Evolutionary conservation across 2,329 filamentous ascomycete species (phyloP), one percentile per base, ranked within the genome.

Genomic region (Cryphonectria parasitica): DNA sequence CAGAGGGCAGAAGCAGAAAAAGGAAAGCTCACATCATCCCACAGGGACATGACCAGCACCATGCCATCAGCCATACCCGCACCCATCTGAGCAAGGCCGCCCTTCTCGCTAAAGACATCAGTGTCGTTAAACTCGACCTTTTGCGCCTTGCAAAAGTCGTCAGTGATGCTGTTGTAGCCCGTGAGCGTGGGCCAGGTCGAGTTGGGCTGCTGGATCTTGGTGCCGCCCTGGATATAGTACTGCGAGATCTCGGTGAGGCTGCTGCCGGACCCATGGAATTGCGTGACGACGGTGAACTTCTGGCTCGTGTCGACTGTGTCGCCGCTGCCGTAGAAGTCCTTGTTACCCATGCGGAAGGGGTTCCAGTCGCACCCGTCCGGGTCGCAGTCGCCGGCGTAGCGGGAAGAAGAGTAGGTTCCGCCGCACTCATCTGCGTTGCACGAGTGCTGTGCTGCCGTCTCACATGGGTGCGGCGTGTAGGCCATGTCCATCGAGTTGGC

Each of bases 301-400:
- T 82, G 82, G 67, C 77, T 84, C 66, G 88, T 89, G 78, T 90
- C 85, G 72, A 91, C 82, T 22, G 81, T 88, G 78, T 82, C 82
- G 73, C 85, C 86, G 0, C 83, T 80, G 52, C 89, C 89, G 79
- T 87, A 91, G 82, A 90, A 91, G 78, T 82, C 80, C 45, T 80
- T 81, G 78, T 87, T 85, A 61, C 88, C 89, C 82, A 88, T 84
- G 75, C 89, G 88, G 85, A 86, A 91, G 36, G 85, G 81, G 83
- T 90, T 90, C 83, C 88, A 90, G 77, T 90, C 89, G 75, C 89
- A 91, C 31, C 89, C 89, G 73, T 89, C 86, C 70, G 86, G 86
- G 78, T 91, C 89, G 80, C 89, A 91, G 60, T 85, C 79, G 71
- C 88, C 88, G 19, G 77, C 80, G 77, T 89, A 89, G 74, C 88